A percentile compares a stretch with the other conserved stretches of the same genome.
Conservation (phyloP, 768 basidiomycete species). For the Calocera viscosa region DNA sequence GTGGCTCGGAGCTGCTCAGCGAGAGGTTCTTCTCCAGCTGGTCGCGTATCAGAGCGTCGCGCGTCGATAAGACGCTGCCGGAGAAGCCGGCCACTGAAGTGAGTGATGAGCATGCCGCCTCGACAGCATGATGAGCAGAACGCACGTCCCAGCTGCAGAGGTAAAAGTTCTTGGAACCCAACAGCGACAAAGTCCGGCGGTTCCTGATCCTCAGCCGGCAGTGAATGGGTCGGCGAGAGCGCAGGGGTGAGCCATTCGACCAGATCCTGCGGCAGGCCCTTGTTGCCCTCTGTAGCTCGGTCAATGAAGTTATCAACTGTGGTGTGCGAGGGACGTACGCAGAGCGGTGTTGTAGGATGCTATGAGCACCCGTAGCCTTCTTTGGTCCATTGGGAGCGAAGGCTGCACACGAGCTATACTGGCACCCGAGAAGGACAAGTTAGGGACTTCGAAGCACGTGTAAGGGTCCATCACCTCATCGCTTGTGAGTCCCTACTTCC, state of each 20-base stretch:
- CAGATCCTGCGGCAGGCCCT: constrained; percentile 66
- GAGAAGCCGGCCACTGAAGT: constrained; percentile 64
- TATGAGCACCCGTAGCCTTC: constrained; percentile 47
- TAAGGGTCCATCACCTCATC: not conserved
- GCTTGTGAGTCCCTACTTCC: no score
- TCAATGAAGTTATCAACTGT: not conserved
- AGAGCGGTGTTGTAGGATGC: constrained; percentile 88
- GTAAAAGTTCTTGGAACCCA: constrained; percentile 87
- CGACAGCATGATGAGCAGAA: constrained; percentile 17
- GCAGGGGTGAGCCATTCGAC: constrained; percentile 87
- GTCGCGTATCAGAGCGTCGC: constrained; percentile 57
- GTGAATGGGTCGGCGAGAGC: constrained; percentile 59
- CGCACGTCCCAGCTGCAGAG: constrained; percentile 75
- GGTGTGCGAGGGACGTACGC: constrained; percentile 40
- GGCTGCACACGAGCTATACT: no score
- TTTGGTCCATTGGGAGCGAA: not conserved
- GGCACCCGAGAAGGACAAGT: not conserved
- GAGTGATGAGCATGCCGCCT: not conserved
- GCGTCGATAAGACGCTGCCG: constrained; percentile 50
- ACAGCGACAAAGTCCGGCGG: constrained; percentile 82
- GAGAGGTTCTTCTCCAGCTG: constrained; percentile 51
- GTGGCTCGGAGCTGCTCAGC: constrained; percentile 33
- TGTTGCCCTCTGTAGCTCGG: constrained; percentile 19
- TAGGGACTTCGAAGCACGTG: not conserved
- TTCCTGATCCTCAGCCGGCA: constrained; percentile 41